phyloP scores from a whole-genome alignment of 768 basidiomycete genomes.

The Porphyrellus cyaneotinctus region DNA sequence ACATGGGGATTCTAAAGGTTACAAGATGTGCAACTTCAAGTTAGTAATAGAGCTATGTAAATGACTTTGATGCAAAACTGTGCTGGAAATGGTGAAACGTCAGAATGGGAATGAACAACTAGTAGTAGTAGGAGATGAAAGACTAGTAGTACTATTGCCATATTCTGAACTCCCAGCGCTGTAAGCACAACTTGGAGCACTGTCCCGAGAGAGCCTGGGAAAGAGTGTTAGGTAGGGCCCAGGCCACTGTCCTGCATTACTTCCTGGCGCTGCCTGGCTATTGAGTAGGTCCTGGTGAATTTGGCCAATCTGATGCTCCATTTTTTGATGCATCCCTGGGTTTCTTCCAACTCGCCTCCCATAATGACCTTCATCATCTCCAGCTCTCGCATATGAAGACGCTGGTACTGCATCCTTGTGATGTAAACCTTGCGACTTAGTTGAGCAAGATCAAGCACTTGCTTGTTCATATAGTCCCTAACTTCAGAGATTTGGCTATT shows the following conservation, averaged over 20 bases:
- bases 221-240: no score
- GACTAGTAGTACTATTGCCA: neutral
- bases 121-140: neutral
- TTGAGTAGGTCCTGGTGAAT: neutral
- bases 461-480: neutral
- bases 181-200: neutral
- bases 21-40: neutral
- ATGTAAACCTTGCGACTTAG: neutral
- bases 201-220: neutral
- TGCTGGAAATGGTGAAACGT: neutral
- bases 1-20: no score
- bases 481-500: no score
- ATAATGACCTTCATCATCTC: neutral
- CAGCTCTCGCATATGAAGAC: neutral
- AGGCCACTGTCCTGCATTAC: neutral
- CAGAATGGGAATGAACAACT: neutral
- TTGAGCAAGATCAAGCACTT: neutral
- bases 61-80: neutral
- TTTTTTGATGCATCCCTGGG: neutral
- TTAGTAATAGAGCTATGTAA: neutral
- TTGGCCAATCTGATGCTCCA: neutral
- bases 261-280: neutral
- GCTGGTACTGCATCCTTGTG: neutral
- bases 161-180: neutral
- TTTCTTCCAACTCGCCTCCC: neutral